Conservation (phyloP, 2,329 filamentous ascomycete species). For the Microdochium nivale region DNA sequence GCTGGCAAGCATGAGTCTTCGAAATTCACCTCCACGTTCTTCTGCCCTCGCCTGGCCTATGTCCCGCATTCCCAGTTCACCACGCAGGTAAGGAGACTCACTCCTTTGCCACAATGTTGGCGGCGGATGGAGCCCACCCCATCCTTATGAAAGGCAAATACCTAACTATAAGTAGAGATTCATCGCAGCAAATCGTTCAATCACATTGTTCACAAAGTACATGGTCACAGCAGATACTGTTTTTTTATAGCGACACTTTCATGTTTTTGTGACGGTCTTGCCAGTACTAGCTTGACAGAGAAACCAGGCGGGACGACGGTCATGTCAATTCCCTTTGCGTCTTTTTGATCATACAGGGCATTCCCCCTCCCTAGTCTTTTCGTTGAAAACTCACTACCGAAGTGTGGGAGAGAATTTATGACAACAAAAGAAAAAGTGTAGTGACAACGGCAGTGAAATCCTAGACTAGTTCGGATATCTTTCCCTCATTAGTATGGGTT, state of each 20-base stretch:
- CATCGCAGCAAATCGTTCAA: too few relatives aligned
- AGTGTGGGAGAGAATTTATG: conserved; percentile 24
- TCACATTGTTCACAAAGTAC: too few relatives aligned
- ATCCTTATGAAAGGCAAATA: too few relatives aligned
- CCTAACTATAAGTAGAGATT: too few relatives aligned
- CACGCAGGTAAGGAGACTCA: too few relatives aligned
- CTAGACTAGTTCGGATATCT: conserved; percentile 68
- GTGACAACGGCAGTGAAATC: neutral
- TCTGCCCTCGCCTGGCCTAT: too few relatives aligned
- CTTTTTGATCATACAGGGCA: conserved; percentile 83
- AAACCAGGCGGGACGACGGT: conserved; percentile 62
- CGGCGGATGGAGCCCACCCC: too few relatives aligned
- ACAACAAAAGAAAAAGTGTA: conserved; percentile 4
- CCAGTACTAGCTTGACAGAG: neutral
- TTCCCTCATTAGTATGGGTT: conserved; percentile 92
- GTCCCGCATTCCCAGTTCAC: too few relatives aligned
- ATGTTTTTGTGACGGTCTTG: neutral
- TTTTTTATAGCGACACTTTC: neutral
- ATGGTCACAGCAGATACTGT: neutral
- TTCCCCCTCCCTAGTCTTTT: conserved; percentile 62
- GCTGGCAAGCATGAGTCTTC: too few relatives aligned
- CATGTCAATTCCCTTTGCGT: conserved; percentile 62
- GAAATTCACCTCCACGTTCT: too few relatives aligned
- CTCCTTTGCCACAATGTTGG: too few relatives aligned
- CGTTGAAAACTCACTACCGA: conserved; percentile 9